A percentile compares a stretch with the other conserved stretches of the same genome.
Evolutionary conservation across 163 green algal species (phyloP).

Genomic region (Chlamydomonas reinhardtii): DNA sequence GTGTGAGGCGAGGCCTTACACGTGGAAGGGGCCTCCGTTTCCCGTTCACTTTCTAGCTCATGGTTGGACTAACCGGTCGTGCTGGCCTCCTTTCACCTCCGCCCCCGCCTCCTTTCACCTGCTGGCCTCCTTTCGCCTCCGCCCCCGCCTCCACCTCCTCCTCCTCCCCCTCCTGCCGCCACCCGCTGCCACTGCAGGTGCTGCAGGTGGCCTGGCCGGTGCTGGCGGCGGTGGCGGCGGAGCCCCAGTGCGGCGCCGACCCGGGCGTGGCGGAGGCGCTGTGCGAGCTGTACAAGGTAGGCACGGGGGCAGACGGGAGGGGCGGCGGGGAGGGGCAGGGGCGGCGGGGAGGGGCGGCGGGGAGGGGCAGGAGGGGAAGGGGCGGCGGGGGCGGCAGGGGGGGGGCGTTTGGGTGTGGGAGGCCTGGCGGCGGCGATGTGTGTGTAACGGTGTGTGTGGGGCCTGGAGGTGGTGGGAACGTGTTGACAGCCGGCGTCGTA

Average conservation of each 20-base stretch:
- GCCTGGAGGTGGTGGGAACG: too few species aligned
- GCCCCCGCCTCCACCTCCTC: not conserved
- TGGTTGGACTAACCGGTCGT: too few species aligned
- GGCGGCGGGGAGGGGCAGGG: not conserved
- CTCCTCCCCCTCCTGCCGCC: not conserved
- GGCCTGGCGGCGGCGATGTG: too few species aligned
- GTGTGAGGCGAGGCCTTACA: too few species aligned
- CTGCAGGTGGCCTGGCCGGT: slow-evolving; percentile 66
- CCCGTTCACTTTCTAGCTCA: too few species aligned
- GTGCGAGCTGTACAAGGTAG: slow-evolving; percentile 67
- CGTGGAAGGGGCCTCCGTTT: too few species aligned
- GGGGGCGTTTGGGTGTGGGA: not conserved
- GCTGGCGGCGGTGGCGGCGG: slow-evolving; percentile 56
- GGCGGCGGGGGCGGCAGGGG: not conserved
- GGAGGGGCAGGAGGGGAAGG: not conserved
- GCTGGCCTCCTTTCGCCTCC: too few species aligned
- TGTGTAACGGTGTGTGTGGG: too few species aligned
- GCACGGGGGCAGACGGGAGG: not conserved
- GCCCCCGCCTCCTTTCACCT: too few species aligned
- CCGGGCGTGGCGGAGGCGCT: slow-evolving; percentile 62
- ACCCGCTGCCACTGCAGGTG: not conserved
- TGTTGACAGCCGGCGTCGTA: too few species aligned
- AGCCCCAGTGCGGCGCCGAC: slow-evolving; percentile 53
- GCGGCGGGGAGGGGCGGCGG: not conserved
- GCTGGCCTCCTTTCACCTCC: too few species aligned